Base-by-base conservation (phyloP, 108 stramenopile genomes). In the Stephanodiscus minutulus region DNA sequence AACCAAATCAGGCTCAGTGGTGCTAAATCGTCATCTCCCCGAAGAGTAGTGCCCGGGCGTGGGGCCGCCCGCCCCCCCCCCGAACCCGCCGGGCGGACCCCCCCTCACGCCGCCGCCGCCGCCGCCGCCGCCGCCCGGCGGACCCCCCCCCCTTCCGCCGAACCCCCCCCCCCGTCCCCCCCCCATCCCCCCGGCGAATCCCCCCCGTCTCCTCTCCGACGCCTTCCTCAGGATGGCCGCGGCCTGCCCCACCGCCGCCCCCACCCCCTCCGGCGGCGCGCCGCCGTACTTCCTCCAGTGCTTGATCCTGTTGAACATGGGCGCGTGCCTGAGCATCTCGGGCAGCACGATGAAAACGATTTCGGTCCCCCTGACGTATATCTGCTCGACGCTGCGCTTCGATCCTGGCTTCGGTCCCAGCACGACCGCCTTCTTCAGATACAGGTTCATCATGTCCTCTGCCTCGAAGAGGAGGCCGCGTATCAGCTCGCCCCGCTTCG, bases 371-470 rank as follows among this genome's bases (percentile, higher is more conserved):
- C 94, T 68, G 11, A 95, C 55, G 66, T 95, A 95, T 5, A 92
- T 73, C 66, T 91, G 89, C n/a, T 86, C 85, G 5, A 86, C 82
- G 61, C 81, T 88, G 25, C 93, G 84, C 50, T 94, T 94, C 55
- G 79, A 77, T 25, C 87, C 87, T 11, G 66, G 66, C 33, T 81
- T 67, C 2, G 73, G 61, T 28, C 89, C 90, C 18, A 68, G 64
- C 21, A 94, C 77, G 18, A 94, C 80, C 15, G 86, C 87, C 72
- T 94, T 91, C 71, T 91, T 89, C 18, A 94, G 76, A 74, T 94
- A 94, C 59, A 94, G 78, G 76, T 94, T 94, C 93, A 94, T 94
- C 84, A 86, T 85, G 77, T 91, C 93, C 81, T 95, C 94, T 5
- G 94, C 94, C 71, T 95, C 94, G 71, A 95, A 95, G 25, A 95